Percentiles rank a stretch among this genome's conserved stretches.
phyloP scores from a whole-genome alignment of 2,329 filamentous ascomycete genomes.

The Neonectria hederae region DNA sequence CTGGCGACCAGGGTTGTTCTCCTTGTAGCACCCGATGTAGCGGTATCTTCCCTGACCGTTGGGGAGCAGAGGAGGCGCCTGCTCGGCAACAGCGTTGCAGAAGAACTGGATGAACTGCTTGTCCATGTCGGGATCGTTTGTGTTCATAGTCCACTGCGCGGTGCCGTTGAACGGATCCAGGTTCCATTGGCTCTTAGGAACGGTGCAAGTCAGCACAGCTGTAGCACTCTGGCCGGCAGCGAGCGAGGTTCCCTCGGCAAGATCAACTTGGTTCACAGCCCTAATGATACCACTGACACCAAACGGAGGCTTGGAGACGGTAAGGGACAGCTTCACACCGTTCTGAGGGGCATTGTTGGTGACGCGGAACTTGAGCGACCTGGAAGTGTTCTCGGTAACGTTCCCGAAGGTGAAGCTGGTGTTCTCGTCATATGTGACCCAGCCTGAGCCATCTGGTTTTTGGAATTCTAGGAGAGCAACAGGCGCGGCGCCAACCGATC shows the following conservation, averaged over 20 bases:
- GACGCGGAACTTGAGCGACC: slow-evolving; percentile 60
- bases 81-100: slow-evolving; percentile 62
- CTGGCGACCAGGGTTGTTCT: slow-evolving; percentile 65
- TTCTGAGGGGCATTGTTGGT: slow-evolving; percentile 60
- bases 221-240: slow-evolving; percentile 59
- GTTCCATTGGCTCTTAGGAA: slow-evolving; percentile 67
- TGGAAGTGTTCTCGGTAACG: slow-evolving; percentile 61
- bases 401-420: slow-evolving; percentile 64
- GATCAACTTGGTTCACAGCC: slow-evolving; percentile 64
- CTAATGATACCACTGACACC: slow-evolving; percentile 63
- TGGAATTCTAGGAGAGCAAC: slow-evolving; percentile 65
- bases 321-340: slow-evolving; percentile 60
- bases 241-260: slow-evolving; percentile 65
- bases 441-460: slow-evolving; percentile 58
- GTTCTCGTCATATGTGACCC: slow-evolving; percentile 57
- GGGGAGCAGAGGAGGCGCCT: slow-evolving; percentile 58
- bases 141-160: slow-evolving; percentile 66
- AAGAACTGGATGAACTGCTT: slow-evolving; percentile 63
- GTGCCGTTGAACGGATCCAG: slow-evolving; percentile 57
- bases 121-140: slow-evolving; percentile 60
- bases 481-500: slow-evolving; percentile 59
- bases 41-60: slow-evolving; percentile 59
- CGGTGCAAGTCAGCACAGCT: slow-evolving; percentile 63
- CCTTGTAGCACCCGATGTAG: slow-evolving; percentile 65
- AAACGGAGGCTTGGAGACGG: slow-evolving; percentile 69